Percentiles rank a stretch among this genome's conserved stretches.
phyloP scores from a whole-genome alignment of 139 green algal species.

The Ettlia oleoabundans region DNA sequence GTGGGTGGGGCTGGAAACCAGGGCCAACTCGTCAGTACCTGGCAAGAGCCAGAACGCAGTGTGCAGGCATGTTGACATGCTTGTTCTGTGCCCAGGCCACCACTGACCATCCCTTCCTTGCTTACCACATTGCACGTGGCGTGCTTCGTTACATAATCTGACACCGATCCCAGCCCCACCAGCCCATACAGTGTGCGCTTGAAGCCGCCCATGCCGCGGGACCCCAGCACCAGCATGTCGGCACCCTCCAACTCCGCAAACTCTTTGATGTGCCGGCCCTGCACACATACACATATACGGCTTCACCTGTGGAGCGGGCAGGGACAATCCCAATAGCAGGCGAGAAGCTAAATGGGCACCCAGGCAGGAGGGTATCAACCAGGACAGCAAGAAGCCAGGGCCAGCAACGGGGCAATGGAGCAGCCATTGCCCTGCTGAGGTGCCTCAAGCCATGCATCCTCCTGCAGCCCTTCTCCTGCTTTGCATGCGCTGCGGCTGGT shows the following conservation, averaged over 20 bases:
- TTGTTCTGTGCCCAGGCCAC: background rate
- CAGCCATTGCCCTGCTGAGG: no score
- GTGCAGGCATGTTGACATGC: background rate
- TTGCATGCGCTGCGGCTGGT: no score
- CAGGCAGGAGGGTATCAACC: background rate
- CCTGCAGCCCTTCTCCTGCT: no score
- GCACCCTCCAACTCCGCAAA: slow-evolving; percentile 40
- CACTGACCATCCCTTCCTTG: background rate
- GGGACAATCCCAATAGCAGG: no score
- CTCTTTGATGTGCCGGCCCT: slow-evolving; percentile 44
- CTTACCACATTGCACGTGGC: slow-evolving; percentile 39
- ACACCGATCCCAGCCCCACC: slow-evolving; percentile 58
- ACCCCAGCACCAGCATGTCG: slow-evolving; percentile 62
- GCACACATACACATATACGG: no score
- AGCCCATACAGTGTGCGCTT: slow-evolving; percentile 5
- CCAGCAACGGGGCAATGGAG: no score
- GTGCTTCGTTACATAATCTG: slow-evolving; percentile 54
- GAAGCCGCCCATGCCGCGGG: slow-evolving; percentile 50
- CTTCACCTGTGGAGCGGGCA: no score
- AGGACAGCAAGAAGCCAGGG: no score
- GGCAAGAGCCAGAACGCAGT: no score
- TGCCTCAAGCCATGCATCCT: no score
- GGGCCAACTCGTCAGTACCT: no score
- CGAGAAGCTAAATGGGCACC: background rate
- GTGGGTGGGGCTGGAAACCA: no score